These are phyloP conservation scores for Datura wrightii DNA, from an alignment of 257 asterid genomes.

Conservation along the genomic window DNA sequence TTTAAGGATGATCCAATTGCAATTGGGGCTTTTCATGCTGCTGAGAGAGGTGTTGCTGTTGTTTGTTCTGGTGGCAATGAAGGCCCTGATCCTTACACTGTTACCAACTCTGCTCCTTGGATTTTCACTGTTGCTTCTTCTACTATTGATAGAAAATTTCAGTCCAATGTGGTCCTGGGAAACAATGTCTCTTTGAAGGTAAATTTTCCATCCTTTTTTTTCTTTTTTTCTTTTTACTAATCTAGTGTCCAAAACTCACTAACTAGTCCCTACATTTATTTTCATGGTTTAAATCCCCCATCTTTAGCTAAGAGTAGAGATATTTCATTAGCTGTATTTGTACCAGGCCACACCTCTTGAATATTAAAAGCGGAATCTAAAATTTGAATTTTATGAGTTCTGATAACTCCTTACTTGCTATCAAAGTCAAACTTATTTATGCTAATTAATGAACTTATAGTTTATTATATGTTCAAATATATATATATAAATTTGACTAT, in stretches of 20 bases:
- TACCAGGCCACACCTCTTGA: not conserved
- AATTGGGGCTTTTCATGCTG: conserved; percentile 81
- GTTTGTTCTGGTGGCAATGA: conserved; percentile 80
- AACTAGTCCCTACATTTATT: not conserved
- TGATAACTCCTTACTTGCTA: no score
- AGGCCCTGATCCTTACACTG: conserved; percentile 62
- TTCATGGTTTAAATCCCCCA: no score
- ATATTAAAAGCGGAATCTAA: not conserved
- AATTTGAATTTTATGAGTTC: not conserved
- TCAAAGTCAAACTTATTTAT: no score
- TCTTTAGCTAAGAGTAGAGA: not conserved
- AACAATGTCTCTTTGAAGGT: conserved; percentile 57
- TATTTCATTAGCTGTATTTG: no score
- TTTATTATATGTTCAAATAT: no score
- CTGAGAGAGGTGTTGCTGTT: conserved; percentile 57
- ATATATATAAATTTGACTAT: no score
- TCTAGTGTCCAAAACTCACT: not conserved
- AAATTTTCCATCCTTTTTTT: not conserved
- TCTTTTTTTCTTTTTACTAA: no score
- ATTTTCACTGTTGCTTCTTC: conserved; percentile 77
- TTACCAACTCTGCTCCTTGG: conserved; percentile 83
- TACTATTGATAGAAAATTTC: conserved; percentile 61
- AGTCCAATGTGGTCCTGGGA: conserved; percentile 57
- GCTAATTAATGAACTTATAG: no score
- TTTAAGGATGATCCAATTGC: conserved; percentile 69